Base-by-base conservation (phyloP, 2,329 filamentous ascomycete genomes). In the Exophiala dermatitidis region DNA sequence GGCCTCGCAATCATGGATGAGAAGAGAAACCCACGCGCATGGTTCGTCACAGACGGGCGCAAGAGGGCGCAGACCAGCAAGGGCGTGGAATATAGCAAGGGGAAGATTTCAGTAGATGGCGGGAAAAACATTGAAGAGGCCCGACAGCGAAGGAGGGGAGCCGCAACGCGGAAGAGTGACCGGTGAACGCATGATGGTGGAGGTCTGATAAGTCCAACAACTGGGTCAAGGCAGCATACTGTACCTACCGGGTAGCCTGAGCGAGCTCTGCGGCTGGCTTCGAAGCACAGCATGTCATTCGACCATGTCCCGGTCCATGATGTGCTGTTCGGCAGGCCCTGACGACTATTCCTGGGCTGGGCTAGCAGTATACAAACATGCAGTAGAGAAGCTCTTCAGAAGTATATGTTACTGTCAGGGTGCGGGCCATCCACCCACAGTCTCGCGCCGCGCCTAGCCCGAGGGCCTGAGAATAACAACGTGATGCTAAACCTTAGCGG, bases 401-500 rank as follows among this genome's bases (percentile, higher is more conserved):
- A 45, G 31, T 29, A 33, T 45, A 33, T 45, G 42, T 31, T n/a
- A 45, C 28, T 32, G 4, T 45, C 3, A n/a, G 5, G 42, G 29
- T 45, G 42, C 42, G 42, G 42, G 38, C 38, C 38, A 26, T 41
- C 38, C 38, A 41, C 5, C 38, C 26, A 41, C 49, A 57, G 52
- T 54, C 51, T 59, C 57, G 57, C 51, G 57, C 54, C 57, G 53
- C 54, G 54, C 51, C 53, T 59, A 59, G 57, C 51, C 48, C 45
- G 47, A 30, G 40, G 52, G 46, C 36, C 46, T 43, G 7, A 43
- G 29, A n/a, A 12, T 38, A 33, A n/a, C 38, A 55, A 33, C 54
- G 53, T 59, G 57, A 52, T 57, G 51, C 54, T 59, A 59, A 52
- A 43, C 19, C 41, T 48, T 40, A 30, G 32, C 32, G 50, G 40